phyloP scores from a whole-genome alignment of 2,329 filamentous ascomycete species.

The Zasmidium citrigriseum region DNA sequence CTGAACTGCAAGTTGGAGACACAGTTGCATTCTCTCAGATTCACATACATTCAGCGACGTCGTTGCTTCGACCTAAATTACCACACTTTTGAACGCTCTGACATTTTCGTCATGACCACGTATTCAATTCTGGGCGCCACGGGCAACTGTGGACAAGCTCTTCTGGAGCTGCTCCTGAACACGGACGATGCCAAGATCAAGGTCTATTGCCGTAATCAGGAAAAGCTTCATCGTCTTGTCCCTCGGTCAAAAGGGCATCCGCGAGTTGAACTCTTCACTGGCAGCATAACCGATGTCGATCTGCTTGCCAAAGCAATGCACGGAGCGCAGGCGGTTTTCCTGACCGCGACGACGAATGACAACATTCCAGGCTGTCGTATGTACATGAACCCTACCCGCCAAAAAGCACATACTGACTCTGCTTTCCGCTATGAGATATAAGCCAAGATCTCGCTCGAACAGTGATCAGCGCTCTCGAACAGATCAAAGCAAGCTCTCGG shows the following conservation, averaged over 20 bases:
- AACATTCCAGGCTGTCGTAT: conserved; percentile 40
- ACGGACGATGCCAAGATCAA: conserved; percentile 36
- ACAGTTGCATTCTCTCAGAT: too few species aligned
- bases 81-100: too few species aligned
- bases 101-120: conserved; percentile 5
- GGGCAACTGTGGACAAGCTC: conserved; percentile 47
- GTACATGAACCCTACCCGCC: too few species aligned
- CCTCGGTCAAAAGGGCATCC: conserved; percentile 37
- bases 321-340: conserved; percentile 38
- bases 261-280: conserved; percentile 41
- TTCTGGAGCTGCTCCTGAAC: conserved; percentile 44
- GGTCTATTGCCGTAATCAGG: conserved; percentile 47
- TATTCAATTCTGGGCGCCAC: conserved; percentile 24
- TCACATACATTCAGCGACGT: too few species aligned
- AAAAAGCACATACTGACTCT: too few species aligned
- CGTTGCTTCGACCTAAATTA: too few species aligned
- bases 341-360: conserved; percentile 15
- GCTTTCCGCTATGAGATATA: too few species aligned
- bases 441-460: conserved; percentile 38
- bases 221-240: conserved; percentile 40
- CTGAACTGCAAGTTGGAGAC: too few species aligned
- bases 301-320: conserved; percentile 42
- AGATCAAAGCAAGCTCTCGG: conserved; percentile 29
- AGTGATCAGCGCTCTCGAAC: conserved; percentile 43
- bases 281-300: conserved; percentile 39